These are phyloP conservation scores for Malassezia sympodialis DNA, from an alignment of 1,284 basidiomycete species.

Conservation along the genomic window DNA sequence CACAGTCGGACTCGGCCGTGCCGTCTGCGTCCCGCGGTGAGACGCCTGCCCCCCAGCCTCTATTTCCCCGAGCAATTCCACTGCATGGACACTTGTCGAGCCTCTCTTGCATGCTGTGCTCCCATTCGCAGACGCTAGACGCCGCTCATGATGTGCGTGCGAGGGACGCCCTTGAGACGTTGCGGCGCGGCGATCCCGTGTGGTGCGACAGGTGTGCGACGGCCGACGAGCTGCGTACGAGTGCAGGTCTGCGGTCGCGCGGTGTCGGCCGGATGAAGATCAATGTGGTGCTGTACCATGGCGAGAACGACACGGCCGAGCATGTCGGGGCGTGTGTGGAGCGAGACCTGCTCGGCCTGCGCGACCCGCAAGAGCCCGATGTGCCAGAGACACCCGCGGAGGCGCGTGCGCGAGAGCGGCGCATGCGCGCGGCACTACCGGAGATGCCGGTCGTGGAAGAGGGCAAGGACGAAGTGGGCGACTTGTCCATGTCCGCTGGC, in stretches of 20 bases:
- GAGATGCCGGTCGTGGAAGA: neutral
- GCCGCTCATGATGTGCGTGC: constrained; percentile 22
- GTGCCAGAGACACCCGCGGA: constrained; percentile 40
- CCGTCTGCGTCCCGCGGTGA: constrained; percentile 19
- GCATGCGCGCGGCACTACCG: neutral
- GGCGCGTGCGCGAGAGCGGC: constrained; percentile 27
- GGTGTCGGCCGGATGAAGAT: constrained; percentile 72
- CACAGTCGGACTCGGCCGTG: constrained; percentile 35
- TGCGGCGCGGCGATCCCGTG: constrained; percentile 57
- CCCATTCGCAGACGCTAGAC: constrained; percentile 50
- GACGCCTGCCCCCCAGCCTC: constrained; percentile 15
- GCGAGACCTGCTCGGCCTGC: constrained; percentile 40
- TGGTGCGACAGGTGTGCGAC: constrained; percentile 69
- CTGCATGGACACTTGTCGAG: constrained; percentile 74
- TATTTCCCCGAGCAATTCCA: constrained; percentile 67
- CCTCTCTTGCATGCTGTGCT: constrained; percentile 72
- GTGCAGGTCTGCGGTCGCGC: constrained; percentile 68
- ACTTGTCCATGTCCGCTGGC: constrained; percentile 2
- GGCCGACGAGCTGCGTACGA: constrained; percentile 60
- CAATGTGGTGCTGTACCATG: constrained; percentile 82
- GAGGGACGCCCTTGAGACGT: constrained; percentile 25
- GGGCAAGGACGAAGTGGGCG: neutral
- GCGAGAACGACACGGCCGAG: constrained; percentile 73
- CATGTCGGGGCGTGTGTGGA: constrained; percentile 55
- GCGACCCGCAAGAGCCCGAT: constrained; percentile 38